Base-by-base conservation (phyloP, 805 yeast species). In the Starmerella stigmatis region DNA sequence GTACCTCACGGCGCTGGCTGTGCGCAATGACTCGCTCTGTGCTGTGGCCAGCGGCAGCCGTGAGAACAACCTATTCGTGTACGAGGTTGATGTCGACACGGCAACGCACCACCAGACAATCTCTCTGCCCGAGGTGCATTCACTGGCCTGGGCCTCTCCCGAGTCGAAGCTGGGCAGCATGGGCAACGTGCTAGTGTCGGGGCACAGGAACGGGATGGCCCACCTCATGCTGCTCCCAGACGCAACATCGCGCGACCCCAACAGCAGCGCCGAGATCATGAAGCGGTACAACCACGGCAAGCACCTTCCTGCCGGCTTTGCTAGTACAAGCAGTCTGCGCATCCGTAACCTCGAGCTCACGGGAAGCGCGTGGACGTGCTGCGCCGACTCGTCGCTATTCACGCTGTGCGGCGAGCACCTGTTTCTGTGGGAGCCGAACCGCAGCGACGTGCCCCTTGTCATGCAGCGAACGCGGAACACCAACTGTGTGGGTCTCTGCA, bases 241-340 rank as follows among this genome's bases (percentile, higher is more conserved):
- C 38, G 64, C 74, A 0, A 59, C 64, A 21, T 57, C 66, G 8
- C 22, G 37, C 17, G 49, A 21, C 12, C 70, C 70, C 20, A 67
- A 72, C 45, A 44, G 35, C 9, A 64, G 65, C 1, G 95, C 96
- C 0, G 85, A 78, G 59, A 80, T 86, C 17, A 65, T 81, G 50
- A 81, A 78, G 59, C 67, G 94, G 30, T 86, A 79, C 66, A 84
- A 84, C 61, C 96, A 86, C 64, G 66, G 72, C 41, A 79, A 78
- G 53, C 86, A 79, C 57, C 60, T 83, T 9, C 51, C 55, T 1
- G 8, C 19, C 2, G 42, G 41, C 15, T 44, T 61, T 59, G 25
- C 46, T 6, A 35, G 53, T 16, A 45, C 41, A 11, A 37, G 37
- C 29, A 50, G 59, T 15, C 43, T 60, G 51, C 49, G 66, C 1